Conservation (phyloP, 306 rosid species). For the Quercus berberidifolia region DNA sequence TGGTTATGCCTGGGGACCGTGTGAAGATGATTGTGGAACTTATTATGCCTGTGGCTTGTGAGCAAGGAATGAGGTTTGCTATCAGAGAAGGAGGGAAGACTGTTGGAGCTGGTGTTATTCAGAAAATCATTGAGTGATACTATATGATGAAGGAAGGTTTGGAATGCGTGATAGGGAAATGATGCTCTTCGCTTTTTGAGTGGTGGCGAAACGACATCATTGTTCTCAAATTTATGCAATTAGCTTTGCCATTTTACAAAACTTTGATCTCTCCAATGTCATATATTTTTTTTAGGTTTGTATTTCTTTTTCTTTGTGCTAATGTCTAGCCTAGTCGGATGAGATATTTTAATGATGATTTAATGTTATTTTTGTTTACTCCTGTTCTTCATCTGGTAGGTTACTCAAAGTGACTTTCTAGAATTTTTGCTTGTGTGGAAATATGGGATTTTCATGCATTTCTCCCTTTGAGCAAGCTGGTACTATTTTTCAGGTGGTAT, state of each 20-base stretch:
- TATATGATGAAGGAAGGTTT: neutral
- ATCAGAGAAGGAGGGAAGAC: constrained; percentile 94
- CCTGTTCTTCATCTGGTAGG: constrained; percentile 14
- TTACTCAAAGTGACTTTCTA: constrained; percentile 15
- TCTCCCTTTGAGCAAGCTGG: neutral
- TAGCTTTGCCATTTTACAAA: constrained; percentile 23
- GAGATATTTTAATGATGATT: constrained; percentile 30
- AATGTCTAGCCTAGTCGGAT: constrained; percentile 37
- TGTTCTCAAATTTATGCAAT: constrained; percentile 34
- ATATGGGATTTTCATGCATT: neutral
- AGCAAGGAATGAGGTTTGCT: constrained; percentile 92
- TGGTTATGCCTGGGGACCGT: constrained; percentile 93
- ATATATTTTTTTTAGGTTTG: constrained; percentile 56
- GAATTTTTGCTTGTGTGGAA: constrained; percentile 13
- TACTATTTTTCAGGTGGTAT: neutral
- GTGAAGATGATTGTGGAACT: constrained; percentile 82
- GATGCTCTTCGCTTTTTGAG: constrained; percentile 25
- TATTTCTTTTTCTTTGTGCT: constrained; percentile 26
- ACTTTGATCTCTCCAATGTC: constrained; percentile 40
- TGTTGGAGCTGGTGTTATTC: constrained; percentile 91
- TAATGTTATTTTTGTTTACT: constrained; percentile 5
- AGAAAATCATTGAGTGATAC: constrained; percentile 64
- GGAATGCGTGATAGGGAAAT: constrained; percentile 8
- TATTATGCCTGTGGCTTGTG: constrained; percentile 85
- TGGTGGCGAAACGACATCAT: constrained; percentile 33